phyloP scores from a whole-genome alignment of 805 yeast genomes.

The Spathaspora girioi region DNA sequence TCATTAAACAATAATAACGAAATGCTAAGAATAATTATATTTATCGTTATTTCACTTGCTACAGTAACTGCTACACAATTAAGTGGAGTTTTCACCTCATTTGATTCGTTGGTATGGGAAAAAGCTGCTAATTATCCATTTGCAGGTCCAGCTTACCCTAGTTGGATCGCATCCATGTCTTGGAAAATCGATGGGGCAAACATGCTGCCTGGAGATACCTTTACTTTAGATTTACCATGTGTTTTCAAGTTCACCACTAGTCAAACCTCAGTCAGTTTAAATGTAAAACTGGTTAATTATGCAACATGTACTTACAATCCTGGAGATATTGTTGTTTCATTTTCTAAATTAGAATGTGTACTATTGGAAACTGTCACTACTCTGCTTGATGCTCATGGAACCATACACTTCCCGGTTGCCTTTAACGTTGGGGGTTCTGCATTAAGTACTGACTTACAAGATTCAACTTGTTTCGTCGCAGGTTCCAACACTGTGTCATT shows the following conservation, averaged over 20 bases:
- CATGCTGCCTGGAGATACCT: constrained; percentile 22
- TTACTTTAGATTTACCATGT: constrained; percentile 22
- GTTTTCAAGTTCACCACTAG: constrained; percentile 18
- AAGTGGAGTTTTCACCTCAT: constrained; percentile 14
- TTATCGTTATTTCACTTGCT: neutral
- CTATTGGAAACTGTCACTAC: constrained; percentile 2
- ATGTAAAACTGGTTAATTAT: constrained; percentile 8
- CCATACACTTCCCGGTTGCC: constrained; percentile 12
- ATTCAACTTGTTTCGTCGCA: constrained; percentile 8
- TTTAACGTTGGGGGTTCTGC: constrained; percentile 14
- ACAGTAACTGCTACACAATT: neutral
- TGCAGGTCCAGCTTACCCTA: constrained; percentile 4
- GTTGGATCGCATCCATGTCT: constrained; percentile 17
- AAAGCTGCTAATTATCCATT: constrained; percentile 1
- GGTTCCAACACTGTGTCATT: constrained; percentile 15
- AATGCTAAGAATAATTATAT: neutral
- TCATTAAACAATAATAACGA: too few species aligned
- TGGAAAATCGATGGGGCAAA: constrained; percentile 18
- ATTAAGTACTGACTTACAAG: constrained; percentile 10
- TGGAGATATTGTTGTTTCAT: constrained; percentile 15
- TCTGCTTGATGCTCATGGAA: constrained; percentile 9
- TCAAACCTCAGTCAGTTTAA: constrained; percentile 9
- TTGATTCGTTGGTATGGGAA: constrained; percentile 10
- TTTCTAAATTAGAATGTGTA: constrained; percentile 11
- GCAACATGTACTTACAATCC: constrained; percentile 17